These are phyloP conservation scores for Mucor racemosus DNA, from an alignment of 371 early-diverging fungal genomes.

Conservation along the genomic window DNA sequence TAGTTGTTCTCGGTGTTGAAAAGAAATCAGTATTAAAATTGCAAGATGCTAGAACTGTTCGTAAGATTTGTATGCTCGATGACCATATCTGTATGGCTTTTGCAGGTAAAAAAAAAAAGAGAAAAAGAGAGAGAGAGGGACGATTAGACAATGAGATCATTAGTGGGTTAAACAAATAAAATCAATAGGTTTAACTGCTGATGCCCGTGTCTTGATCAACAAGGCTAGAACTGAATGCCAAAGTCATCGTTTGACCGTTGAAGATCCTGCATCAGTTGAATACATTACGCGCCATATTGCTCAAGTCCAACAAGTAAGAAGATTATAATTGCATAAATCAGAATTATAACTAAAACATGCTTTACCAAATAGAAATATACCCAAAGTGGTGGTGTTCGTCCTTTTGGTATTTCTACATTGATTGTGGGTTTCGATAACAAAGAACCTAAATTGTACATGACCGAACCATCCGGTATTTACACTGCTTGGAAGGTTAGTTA, in stretches of 20 bases:
- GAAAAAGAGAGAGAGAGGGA: not conserved
- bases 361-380: slow-evolving; percentile 88
- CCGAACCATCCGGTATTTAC: slow-evolving; percentile 99
- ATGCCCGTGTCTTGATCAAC: slow-evolving; percentile 96
- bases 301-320: slow-evolving; percentile 89
- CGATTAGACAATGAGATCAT: not conserved
- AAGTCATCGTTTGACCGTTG: slow-evolving; percentile 94
- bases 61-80: slow-evolving; percentile 96
- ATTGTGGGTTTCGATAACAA: slow-evolving; percentile 94
- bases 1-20: slow-evolving; percentile 96
- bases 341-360: no score
- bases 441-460: slow-evolving; percentile 94
- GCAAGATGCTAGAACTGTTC: slow-evolving; percentile 96
- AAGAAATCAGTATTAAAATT: slow-evolving; percentile 96
- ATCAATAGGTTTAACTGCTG: slow-evolving; percentile 85
- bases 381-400: slow-evolving; percentile 98
- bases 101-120: slow-evolving; percentile 71
- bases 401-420: slow-evolving; percentile 98
- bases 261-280: slow-evolving; percentile 98
- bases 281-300: slow-evolving; percentile 98
- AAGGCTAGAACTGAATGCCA: slow-evolving; percentile 98
- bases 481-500: slow-evolving; percentile 91
- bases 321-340: not conserved
- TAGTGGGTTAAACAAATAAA: not conserved
- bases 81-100: slow-evolving; percentile 96